Conservation (phyloP, 305 asterid genomes). For the Fraxinus nigra region DNA sequence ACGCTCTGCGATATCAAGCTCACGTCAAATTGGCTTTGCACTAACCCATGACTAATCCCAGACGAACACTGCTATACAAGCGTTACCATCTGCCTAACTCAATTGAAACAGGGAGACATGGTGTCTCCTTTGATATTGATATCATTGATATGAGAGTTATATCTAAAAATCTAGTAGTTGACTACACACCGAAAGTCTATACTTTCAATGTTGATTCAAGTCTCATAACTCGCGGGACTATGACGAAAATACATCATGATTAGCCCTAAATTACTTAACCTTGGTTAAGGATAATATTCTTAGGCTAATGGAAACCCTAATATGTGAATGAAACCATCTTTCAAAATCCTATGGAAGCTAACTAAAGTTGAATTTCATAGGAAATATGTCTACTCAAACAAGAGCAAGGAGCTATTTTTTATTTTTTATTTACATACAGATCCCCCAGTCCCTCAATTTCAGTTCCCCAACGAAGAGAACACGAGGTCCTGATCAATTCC, state of each 20-base stretch:
- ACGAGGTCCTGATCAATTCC: background rate
- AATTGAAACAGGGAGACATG: too few species aligned
- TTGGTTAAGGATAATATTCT: background rate
- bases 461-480: background rate
- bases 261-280: background rate
- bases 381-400: background rate
- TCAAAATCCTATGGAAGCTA: background rate
- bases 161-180: too few species aligned
- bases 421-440: background rate
- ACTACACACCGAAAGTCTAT: too few species aligned
- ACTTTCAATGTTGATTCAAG: too few species aligned
- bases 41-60: too few species aligned
- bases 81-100: too few species aligned
- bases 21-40: too few species aligned
- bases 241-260: background rate
- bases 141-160: too few species aligned
- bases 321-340: background rate
- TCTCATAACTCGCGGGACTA: too few species aligned
- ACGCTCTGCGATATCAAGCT: too few species aligned
- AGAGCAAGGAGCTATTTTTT: background rate
- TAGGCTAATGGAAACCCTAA: background rate
- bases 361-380: background rate
- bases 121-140: too few species aligned
- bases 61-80: too few species aligned
- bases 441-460: background rate